A percentile compares a stretch with the other conserved stretches of the same genome.
These are phyloP conservation scores for Rhodamnia rubescens DNA, from an alignment of 345 rosid genomes.

Conservation along the genomic window DNA sequence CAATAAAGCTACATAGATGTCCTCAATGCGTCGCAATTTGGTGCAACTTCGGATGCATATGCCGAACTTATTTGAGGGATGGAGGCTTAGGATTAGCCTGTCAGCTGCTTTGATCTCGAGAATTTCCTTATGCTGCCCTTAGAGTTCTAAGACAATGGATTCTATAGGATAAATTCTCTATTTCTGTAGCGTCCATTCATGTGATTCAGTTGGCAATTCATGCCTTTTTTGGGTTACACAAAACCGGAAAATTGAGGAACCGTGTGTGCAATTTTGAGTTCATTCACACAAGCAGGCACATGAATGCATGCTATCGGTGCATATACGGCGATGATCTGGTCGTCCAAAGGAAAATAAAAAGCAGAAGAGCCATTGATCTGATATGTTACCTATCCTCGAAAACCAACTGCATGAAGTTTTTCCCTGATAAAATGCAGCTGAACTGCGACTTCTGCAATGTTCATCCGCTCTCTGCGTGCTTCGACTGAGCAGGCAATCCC, in stretches of 20 bases:
- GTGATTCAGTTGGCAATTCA: neutral
- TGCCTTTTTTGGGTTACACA: neutral
- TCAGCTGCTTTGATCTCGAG: neutral
- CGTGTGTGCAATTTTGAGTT: neutral
- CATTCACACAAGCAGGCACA: neutral
- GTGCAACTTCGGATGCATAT: neutral
- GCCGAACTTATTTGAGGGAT: neutral
- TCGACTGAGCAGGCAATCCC: conserved; percentile 10
- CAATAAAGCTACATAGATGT: neutral
- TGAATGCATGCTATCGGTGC: neutral
- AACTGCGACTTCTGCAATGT: neutral
- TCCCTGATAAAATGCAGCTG: neutral
- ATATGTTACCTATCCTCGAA: too few species aligned
- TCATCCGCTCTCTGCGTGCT: neutral
- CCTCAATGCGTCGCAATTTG: neutral
- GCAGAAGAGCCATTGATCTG: neutral
- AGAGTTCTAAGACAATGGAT: neutral
- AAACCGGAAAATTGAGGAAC: neutral
- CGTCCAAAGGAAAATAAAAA: neutral
- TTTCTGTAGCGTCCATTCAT: neutral
- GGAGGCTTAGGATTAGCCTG: neutral
- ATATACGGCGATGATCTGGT: neutral
- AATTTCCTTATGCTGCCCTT: neutral
- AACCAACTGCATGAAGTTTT: neutral
- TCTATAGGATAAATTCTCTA: neutral